These are phyloP conservation scores for Diaporthe destruens DNA, from an alignment of 2,329 filamentous ascomycete species.

Conservation along the genomic window DNA sequence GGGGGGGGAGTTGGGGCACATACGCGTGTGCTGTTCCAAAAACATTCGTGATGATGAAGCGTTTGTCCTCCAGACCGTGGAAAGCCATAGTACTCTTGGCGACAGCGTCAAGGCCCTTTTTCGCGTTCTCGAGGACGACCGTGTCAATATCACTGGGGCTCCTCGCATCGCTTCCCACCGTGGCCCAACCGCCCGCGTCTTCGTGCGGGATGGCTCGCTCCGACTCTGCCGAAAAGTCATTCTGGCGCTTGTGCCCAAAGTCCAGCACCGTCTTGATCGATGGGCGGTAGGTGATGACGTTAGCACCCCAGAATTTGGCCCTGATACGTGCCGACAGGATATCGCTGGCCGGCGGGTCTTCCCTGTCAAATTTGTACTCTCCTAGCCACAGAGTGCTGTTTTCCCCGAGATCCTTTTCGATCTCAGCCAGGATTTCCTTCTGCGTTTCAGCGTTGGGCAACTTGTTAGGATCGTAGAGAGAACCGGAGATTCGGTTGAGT, in stretches of 20 bases:
- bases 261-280: conserved; percentile 73
- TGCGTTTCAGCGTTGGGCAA: conserved; percentile 20
- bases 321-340: conserved; percentile 87
- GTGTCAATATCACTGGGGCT: conserved; percentile 56
- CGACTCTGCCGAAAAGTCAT: conserved; percentile 52
- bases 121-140: conserved; percentile 67
- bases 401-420: conserved; percentile 43
- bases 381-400: conserved; percentile 59
- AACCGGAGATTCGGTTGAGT: conserved; percentile 72
- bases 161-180: conserved; percentile 53
- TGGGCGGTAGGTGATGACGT: conserved; percentile 89
- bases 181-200: conserved; percentile 16
- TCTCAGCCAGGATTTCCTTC: conserved; percentile 56
- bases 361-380: conserved; percentile 70
- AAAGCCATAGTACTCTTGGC: conserved; percentile 90
- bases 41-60: conserved; percentile 92
- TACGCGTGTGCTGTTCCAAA: conserved; percentile 97
- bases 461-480: conserved; percentile 64
- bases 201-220: conserved; percentile 48
- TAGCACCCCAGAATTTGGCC: conserved; percentile 94
- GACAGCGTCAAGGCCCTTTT: conserved; percentile 77
- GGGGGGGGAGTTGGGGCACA: conserved; percentile 55
- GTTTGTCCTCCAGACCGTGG: conserved; percentile 69
- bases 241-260: conserved; percentile 51
- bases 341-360: conserved; percentile 77